Conservation (phyloP, 345 rosid genomes). For the Citrus cavaleriei region DNA sequence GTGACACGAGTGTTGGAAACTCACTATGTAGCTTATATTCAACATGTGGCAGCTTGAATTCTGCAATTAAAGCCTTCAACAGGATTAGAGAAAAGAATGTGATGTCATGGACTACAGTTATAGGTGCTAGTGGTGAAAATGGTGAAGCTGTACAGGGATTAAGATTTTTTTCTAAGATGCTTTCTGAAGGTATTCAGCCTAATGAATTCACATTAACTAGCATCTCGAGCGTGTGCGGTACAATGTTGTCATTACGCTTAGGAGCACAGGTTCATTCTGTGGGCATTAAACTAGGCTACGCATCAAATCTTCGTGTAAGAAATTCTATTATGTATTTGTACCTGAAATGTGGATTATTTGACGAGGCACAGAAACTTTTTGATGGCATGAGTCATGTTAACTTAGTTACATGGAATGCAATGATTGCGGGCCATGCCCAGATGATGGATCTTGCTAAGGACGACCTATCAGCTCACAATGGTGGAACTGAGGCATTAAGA, state of each 20-base stretch:
- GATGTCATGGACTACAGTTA: slow-evolving; percentile 54
- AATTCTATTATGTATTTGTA: slow-evolving; percentile 52
- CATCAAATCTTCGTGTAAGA: slow-evolving; percentile 24
- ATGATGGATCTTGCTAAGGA: slow-evolving; percentile 41
- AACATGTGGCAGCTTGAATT: slow-evolving; percentile 34
- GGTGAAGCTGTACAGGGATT: slow-evolving; percentile 36
- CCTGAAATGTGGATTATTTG: slow-evolving; percentile 39
- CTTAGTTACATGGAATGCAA: slow-evolving; percentile 57
- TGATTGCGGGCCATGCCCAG: slow-evolving; percentile 56
- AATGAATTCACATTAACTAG: slow-evolving; percentile 52
- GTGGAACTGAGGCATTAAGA: slow-evolving; percentile 43
- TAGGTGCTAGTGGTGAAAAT: slow-evolving; percentile 44
- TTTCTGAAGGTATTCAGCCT: slow-evolving; percentile 35
- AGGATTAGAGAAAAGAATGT: slow-evolving; percentile 40
- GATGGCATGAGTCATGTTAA: slow-evolving; percentile 22
- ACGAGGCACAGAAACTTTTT: slow-evolving; percentile 38
- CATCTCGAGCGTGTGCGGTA: slow-evolving; percentile 46
- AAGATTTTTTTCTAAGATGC: slow-evolving; percentile 44
- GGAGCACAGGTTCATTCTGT: slow-evolving; percentile 48
- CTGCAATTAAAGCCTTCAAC: slow-evolving; percentile 37
- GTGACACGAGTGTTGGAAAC: slow-evolving; percentile 49
- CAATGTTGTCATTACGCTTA: slow-evolving; percentile 21
- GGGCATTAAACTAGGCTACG: slow-evolving; percentile 37
- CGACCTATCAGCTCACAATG: slow-evolving; percentile 27
- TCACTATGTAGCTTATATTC: slow-evolving; percentile 61